Evolutionary conservation across 1,139 yeast species (phyloP).

Genomic region (Candida pseudocylindracea): DNA sequence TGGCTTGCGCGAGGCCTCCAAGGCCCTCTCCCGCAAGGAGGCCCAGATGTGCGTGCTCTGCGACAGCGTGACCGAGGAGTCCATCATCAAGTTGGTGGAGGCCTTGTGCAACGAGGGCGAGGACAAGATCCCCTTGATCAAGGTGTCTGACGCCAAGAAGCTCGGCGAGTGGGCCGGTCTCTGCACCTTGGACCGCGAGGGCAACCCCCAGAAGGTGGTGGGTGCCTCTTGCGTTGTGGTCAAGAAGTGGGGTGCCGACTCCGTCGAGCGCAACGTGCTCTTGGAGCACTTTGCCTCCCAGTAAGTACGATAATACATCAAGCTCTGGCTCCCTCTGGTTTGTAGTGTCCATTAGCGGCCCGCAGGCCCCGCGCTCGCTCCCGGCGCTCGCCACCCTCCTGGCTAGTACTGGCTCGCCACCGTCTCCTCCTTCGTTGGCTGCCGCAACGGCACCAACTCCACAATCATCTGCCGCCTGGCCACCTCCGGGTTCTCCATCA

Average conservation of each 20-base stretch:
- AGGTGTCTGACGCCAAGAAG: constrained; percentile 98
- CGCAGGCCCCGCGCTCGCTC: too few relatives aligned
- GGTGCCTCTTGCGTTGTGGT: constrained; percentile 99
- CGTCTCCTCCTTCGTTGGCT: too few relatives aligned
- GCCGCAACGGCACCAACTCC: too few relatives aligned
- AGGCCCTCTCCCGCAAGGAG: constrained; percentile 94
- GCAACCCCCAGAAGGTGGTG: constrained; percentile 99
- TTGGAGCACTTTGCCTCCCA: constrained; percentile 93
- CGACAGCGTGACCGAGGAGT: constrained; percentile 96
- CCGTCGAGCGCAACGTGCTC: constrained; percentile 93
- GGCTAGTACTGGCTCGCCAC: too few relatives aligned
- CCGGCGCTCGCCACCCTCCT: too few relatives aligned
- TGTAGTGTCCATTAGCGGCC: too few relatives aligned
- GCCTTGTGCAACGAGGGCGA: constrained; percentile 98
- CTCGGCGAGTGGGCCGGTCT: constrained; percentile 99
- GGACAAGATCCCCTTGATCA: constrained; percentile 92
- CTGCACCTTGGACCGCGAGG: constrained; percentile 99
- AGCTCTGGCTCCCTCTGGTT: not conserved
- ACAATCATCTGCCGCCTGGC: too few relatives aligned
- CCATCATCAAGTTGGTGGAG: constrained; percentile 94
- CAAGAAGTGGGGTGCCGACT: constrained; percentile 99
- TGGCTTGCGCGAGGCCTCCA: constrained; percentile 99
- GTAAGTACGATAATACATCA: constrained; percentile 14
- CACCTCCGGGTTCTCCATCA: too few relatives aligned
- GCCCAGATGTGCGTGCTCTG: constrained; percentile 96